Conservation (phyloP, 2,329 filamentous ascomycete species). For the Ascochyta koolunga region DNA sequence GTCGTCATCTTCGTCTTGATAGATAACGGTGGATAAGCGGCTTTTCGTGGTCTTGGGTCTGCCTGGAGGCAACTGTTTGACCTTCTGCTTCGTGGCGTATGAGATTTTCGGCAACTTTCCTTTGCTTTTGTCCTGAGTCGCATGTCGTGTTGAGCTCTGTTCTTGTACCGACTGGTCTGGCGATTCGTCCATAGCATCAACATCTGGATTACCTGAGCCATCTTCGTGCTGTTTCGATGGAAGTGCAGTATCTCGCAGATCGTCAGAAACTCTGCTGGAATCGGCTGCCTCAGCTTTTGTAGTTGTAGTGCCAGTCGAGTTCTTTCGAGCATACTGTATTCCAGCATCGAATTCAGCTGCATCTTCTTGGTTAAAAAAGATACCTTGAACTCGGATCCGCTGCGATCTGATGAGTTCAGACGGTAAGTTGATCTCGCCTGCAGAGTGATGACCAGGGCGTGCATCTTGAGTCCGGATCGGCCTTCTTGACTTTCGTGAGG, state of each 20-base stretch:
- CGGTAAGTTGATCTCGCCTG: slow-evolving; percentile 23
- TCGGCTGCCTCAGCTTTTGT: background rate
- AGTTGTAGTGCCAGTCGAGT: background rate
- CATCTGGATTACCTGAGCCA: background rate
- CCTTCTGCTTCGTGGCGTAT: slow-evolving; percentile 18
- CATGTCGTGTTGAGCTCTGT: background rate
- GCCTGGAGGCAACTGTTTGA: slow-evolving; percentile 7
- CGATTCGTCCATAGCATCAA: background rate
- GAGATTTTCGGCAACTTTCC: slow-evolving; percentile 27
- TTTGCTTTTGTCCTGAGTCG: slow-evolving; percentile 1
- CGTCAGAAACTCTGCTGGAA: background rate
- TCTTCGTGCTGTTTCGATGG: background rate
- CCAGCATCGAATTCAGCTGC: slow-evolving; percentile 27
- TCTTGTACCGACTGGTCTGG: background rate
- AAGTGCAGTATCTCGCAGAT: background rate
- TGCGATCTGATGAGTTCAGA: slow-evolving; percentile 26
- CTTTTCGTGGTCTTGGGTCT: slow-evolving; percentile 6
- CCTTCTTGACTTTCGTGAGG: slow-evolving; percentile 13
- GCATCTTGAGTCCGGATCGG: slow-evolving; percentile 13
- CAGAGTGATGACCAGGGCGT: background rate
- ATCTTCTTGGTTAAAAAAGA: slow-evolving; percentile 25
- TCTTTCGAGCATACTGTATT: slow-evolving; percentile 2
- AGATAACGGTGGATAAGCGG: background rate
- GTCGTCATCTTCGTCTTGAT: background rate
- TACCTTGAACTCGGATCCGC: slow-evolving; percentile 28